Evolutionary conservation across 495 filamentous ascomycete species (phyloP), one percentile per base, ranked within the genome.

Genomic region (Glonium stellatum): DNA sequence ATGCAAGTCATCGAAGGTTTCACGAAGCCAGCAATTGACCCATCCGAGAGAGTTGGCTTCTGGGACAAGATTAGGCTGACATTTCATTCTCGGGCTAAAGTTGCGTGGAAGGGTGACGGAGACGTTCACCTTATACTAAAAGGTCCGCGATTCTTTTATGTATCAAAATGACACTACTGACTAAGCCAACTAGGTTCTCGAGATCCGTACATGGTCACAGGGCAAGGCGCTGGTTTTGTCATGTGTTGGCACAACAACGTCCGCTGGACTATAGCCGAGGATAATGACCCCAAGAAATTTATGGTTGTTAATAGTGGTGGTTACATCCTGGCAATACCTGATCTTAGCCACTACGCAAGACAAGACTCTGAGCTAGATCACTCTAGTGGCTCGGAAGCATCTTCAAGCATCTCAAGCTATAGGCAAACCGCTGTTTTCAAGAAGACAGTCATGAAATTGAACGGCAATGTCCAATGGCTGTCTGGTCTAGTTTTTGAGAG

Each of bases 1-100:
- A 99, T 99, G 93, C 96, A 97, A 84, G 90, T 95, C 23, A 89
- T 99, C 59, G 93, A 99, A 76, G 87, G 87, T 0, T 96, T 99
- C 74, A 96, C 92, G 10, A 99, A 97, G 65, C 88, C 90, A 4
- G 90, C 95, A 63, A 78, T 96, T 41, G 93, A 97, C 73, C 88
- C 88, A 5, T 97, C 92, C 0, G 93, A 99, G 42, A 82, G 88
- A 46, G 88, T 90, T 50, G 93, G 93, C 8, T 99, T 99, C 76
- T 99, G 93, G 93, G 93, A 99, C 71, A 99, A 99, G 78, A 96
- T 99, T 35, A 79, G 93, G 59, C 80, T 99, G 18, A 91, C 86
- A 66, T 91, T 95, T 70, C 93, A 99, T 72, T 97, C 93, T n/a
- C 82, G 90, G 15, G 80, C 97, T 58, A 85, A 81, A 46, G 85